Conservation (phyloP, 371 early-diverging fungal species). For the Mortierella sp. region DNA sequence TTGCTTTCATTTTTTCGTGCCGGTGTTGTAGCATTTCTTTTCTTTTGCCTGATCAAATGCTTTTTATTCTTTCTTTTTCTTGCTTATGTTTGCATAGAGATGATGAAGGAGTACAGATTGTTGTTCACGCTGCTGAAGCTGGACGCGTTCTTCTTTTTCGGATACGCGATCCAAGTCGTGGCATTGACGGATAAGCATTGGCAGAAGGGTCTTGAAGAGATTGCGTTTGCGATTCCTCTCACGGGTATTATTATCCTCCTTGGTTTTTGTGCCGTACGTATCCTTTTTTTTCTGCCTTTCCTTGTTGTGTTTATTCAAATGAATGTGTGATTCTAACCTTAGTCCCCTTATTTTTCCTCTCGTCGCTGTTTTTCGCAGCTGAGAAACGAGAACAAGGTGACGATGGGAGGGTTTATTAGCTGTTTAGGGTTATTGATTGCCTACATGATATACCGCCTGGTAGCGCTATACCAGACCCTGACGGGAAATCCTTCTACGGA, state of each 20-base stretch:
- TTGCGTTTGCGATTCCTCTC: constrained; percentile 47
- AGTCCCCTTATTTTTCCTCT: background rate
- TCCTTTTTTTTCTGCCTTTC: too few species aligned
- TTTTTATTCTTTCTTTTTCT: background rate
- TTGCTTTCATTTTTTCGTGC: background rate
- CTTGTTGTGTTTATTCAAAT: background rate
- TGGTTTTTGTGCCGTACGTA: constrained; percentile 38
- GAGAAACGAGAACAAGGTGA: constrained; percentile 48
- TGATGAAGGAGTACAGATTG: constrained; percentile 55
- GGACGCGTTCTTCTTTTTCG: constrained; percentile 54
- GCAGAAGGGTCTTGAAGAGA: constrained; percentile 42
- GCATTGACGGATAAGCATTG: constrained; percentile 40
- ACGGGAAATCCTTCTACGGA: constrained; percentile 37
- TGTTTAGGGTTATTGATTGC: constrained; percentile 39
- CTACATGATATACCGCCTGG: constrained; percentile 37
- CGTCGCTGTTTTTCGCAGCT: background rate
- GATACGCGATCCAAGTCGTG: constrained; percentile 48
- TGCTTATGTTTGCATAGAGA: constrained; percentile 8
- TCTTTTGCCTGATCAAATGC: background rate
- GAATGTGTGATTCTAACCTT: background rate
- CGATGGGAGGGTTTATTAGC: constrained; percentile 47
- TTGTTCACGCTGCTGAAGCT: constrained; percentile 45
- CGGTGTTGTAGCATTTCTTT: background rate
- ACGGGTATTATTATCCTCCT: constrained; percentile 35
- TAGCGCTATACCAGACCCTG: constrained; percentile 24